Evolutionary conservation across 805 yeast genomes (phyloP), one percentile per base, ranked within the genome.

Genomic region (Hanseniaspora hatyaiensis): DNA sequence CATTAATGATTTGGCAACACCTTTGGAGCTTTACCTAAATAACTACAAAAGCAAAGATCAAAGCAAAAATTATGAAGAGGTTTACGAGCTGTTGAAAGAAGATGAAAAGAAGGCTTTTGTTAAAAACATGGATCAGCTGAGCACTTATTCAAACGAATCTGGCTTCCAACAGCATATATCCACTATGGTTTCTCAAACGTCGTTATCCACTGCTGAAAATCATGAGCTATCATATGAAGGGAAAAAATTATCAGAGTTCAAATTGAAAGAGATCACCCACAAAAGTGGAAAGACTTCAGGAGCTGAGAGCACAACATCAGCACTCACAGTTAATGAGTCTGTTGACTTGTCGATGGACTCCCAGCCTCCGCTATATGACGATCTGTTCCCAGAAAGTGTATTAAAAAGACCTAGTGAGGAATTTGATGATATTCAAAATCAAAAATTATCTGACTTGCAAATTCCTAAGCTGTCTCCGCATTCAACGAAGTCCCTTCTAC

Each of bases 81-180:
- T 30, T 33, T 45, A 50, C 12, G 50, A 48, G 15, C 16, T 45
- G 6, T 48, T 51, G 20, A 47, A 37, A 28, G 31, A 43, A 12
- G 47, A 50, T 9, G 55, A 62, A 45, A 55, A 55, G 41, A 33
- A 53, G 6, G 56, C 62, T 4, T 56, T 55, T 37, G 51, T 58
- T 9, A 60, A 62, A 39, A 47, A 55, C 4, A 53, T 56, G 43
- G 62, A 59, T 48, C 54, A 52, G 4, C 59, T 57, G 4, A 61
- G 66, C 3, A 52, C 63, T 15, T 60, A 60, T 43, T 62, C 66
- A 1, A 29, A 59, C 16, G 65, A 62, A 15, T 62, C 57, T 12
- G 58, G 55, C 8, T 48, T 50, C 15, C 59, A 55, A 23, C 53
- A 57, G 30, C 54, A 61, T 50, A 61, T 63, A 34, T 65, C 69